Evolutionary conservation across 257 asterid genomes (phyloP).

Genomic region (Scutellaria barbata): DNA sequence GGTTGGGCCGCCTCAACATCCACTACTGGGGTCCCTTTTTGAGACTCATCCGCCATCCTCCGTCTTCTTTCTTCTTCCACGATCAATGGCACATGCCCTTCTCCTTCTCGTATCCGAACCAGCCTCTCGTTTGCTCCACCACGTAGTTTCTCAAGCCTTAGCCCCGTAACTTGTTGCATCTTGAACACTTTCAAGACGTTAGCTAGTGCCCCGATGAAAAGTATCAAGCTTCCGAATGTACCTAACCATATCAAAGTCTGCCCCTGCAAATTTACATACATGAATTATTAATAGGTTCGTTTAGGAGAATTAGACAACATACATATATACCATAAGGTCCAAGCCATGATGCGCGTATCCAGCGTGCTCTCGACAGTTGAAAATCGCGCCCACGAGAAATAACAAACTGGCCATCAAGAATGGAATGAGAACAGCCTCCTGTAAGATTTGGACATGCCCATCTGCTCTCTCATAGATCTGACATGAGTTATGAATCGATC

Average conservation of each 20-base stretch:
- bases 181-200: slow-evolving; percentile 83
- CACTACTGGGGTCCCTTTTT: background rate
- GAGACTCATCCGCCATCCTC: no score
- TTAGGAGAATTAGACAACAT: no score
- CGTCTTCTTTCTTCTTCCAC: slow-evolving; percentile 9
- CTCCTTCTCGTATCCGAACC: slow-evolving; percentile 60
- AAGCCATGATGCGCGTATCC: slow-evolving; percentile 53
- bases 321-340: slow-evolving; percentile 50
- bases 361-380: slow-evolving; percentile 55
- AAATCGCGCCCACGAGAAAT: slow-evolving; percentile 64
- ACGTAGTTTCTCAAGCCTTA: slow-evolving; percentile 79
- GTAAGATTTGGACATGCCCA: slow-evolving; percentile 80
- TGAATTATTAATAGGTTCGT: no score
- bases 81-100: slow-evolving; percentile 52
- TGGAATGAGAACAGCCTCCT: slow-evolving; percentile 71
- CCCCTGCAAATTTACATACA: slow-evolving; percentile 49
- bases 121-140: slow-evolving; percentile 81
- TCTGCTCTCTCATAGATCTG: slow-evolving; percentile 90
- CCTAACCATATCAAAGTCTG: slow-evolving; percentile 70
- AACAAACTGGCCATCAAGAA: slow-evolving; percentile 73
- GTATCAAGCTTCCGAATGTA: slow-evolving; percentile 61
- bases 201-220: slow-evolving; percentile 67
- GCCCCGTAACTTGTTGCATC: slow-evolving; percentile 63
- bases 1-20: slow-evolving; percentile 22
- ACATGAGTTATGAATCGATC: slow-evolving; percentile 82